Base-by-base conservation (phyloP, 441 rosid genomes). In the Gossypium schwendimanii region DNA sequence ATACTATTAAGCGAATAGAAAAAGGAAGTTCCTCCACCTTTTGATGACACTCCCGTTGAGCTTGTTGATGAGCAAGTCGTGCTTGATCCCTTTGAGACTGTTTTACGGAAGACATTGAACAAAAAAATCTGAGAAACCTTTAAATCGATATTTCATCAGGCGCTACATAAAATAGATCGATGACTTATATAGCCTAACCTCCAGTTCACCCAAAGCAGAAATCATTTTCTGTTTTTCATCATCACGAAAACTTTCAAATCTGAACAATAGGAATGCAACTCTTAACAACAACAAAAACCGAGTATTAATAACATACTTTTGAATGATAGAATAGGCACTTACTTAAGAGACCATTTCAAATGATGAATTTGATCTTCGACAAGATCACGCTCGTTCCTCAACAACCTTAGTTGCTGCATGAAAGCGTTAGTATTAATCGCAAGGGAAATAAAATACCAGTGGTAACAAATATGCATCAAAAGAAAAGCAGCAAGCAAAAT, bases 361-460 rank as follows among this genome's bases (percentile, higher is more conserved):
- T 90, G 96, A 82, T 93, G 96, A 63, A 95, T 82, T 79, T 81
- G 78, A 76, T 95, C 98, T 86, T 95, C 99, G 76, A 95, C 87
- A n/a, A 78, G 82, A 84, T 91, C 99, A n/a, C 98, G 93, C 54
- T 90, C 84, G 72, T 84, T 83, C 81, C 99, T 91, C 88, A 85
- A 78, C 81, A 83, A 63, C 69, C 89, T 81, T 73, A 90, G 97
- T 79, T 93, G 76, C 99, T 95, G 88, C 70, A 81, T 3, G 73
- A 69, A 71, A 61, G 47, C 53, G 70, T 39, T 52, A 18, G 31
- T 18, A 7, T 65, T 33, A 75, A 57, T 75, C 45, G 41, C 4
- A 49, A 7, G 7, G 11, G 11, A 63, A 69, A 47, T 28, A 47
- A 50, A 18, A 75, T 9, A 4, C 12, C 14, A 64, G 11, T 3